phyloP scores from a whole-genome alignment of 306 rosid species.

The Glycine soja region DNA sequence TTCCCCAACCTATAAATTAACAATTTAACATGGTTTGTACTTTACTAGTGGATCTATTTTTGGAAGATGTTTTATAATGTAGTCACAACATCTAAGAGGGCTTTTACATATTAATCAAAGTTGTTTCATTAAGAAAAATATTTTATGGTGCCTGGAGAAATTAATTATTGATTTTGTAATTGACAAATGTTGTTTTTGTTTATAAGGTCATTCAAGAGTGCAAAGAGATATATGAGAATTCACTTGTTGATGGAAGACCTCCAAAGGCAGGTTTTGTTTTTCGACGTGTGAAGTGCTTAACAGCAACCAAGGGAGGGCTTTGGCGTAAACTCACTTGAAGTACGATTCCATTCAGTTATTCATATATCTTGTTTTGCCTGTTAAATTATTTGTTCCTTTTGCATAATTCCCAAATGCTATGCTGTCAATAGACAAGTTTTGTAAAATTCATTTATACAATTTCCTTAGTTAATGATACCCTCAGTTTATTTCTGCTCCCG shows the following conservation, averaged over 20 bases:
- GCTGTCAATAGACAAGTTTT: neutral
- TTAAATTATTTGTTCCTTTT: conserved; percentile 34
- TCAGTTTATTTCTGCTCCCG: too few relatives aligned
- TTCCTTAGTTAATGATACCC: neutral
- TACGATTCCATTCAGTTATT: conserved; percentile 36
- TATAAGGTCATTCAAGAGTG: conserved; percentile 94
- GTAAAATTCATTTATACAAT: conserved; percentile 3
- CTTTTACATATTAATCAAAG: neutral
- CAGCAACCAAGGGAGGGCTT: conserved; percentile 68
- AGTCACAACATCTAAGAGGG: neutral
- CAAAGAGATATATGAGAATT: conserved; percentile 92
- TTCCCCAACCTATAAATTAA: conserved; percentile 2
- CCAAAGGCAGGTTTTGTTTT: conserved; percentile 84
- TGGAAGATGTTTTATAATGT: neutral
- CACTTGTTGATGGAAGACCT: conserved; percentile 82
- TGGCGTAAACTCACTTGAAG: conserved; percentile 85
- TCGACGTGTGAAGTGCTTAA: conserved; percentile 78
- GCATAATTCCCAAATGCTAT: conserved; percentile 13
- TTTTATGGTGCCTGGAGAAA: neutral
- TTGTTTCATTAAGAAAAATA: neutral
- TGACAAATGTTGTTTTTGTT: conserved; percentile 30
- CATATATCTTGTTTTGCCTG: conserved; percentile 1
- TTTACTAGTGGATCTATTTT: conserved; percentile 4
- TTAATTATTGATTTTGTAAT: conserved; percentile 37
- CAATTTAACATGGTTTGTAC: conserved; percentile 7